A percentile compares a stretch with the other conserved stretches of the same genome.
These are phyloP conservation scores for Pseudoturritis turrita DNA, from an alignment of 345 rosid genomes.

Conservation along the genomic window DNA sequence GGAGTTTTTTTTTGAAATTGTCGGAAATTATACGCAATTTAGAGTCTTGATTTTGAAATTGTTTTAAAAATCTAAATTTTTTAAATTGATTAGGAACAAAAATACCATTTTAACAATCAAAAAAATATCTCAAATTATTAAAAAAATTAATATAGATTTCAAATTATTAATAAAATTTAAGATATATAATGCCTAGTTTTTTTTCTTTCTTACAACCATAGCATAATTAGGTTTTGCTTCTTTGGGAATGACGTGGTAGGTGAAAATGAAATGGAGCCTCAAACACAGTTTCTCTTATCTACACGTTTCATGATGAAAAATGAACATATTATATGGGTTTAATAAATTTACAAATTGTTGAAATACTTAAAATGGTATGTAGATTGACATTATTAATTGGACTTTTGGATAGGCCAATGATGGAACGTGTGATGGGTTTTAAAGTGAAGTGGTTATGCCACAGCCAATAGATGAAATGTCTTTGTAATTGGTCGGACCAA, in stretches of 20 bases:
- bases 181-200: no score
- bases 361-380: neutral
- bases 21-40: no score
- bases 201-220: no score
- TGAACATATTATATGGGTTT: neutral
- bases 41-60: no score
- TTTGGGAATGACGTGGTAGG: slow-evolving; percentile 7
- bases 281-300: neutral
- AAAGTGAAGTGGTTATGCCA: slow-evolving; percentile 27
- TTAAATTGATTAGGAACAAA: no score
- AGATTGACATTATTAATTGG: slow-evolving; percentile 10
- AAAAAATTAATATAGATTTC: no score
- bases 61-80: no score
- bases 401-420: slow-evolving; percentile 19
- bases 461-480: slow-evolving; percentile 31
- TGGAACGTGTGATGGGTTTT: slow-evolving; percentile 24
- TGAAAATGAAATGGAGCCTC: slow-evolving; percentile 28
- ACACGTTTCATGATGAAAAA: neutral
- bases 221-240: neutral
- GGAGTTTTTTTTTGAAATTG: no score
- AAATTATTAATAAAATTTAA: no score
- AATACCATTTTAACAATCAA: no score
- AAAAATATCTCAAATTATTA: no score
- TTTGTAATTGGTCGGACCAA: slow-evolving; percentile 26
- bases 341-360: neutral